These are phyloP conservation scores for Geotrichum cucujoidarum DNA, from an alignment of 1,139 yeast genomes.

Conservation along the genomic window DNA sequence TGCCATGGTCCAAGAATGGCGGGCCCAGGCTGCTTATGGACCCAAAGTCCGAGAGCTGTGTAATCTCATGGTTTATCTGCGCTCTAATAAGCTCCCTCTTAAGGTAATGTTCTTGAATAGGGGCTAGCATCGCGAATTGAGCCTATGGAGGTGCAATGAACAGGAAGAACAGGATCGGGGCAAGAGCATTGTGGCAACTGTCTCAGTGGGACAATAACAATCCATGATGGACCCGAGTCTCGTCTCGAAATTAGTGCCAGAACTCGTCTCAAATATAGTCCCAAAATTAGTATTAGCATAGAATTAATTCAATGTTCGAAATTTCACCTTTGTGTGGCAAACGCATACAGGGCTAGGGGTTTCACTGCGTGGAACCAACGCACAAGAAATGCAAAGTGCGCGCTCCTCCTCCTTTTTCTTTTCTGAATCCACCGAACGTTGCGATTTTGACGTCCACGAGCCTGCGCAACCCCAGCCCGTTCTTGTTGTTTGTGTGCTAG, in stretches of 20 bases:
- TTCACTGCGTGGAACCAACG: neutral
- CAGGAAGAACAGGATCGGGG: neutral
- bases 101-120: conserved; percentile 72
- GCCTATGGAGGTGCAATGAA: neutral
- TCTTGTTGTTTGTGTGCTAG: too few species aligned
- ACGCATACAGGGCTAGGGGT: conserved; percentile 8
- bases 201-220: neutral
- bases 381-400: neutral
- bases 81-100: conserved; percentile 70
- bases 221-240: neutral
- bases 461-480: too few species aligned
- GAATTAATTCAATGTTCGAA: neutral
- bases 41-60: conserved; percentile 49
- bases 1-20: conserved; percentile 47
- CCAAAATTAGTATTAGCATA: neutral
- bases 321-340: neutral
- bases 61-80: conserved; percentile 60
- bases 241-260: neutral
- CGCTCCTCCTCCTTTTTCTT: conserved; percentile 1
- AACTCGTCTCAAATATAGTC: neutral
- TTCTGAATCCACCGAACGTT: neutral
- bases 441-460: too few species aligned
- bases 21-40: conserved; percentile 65
- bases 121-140: conserved; percentile 1
- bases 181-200: neutral